Percentiles rank a stretch among this genome's conserved stretches.
Evolutionary conservation across 1,139 yeast species (phyloP).

Genomic region (Geotrichum klebahnii): DNA sequence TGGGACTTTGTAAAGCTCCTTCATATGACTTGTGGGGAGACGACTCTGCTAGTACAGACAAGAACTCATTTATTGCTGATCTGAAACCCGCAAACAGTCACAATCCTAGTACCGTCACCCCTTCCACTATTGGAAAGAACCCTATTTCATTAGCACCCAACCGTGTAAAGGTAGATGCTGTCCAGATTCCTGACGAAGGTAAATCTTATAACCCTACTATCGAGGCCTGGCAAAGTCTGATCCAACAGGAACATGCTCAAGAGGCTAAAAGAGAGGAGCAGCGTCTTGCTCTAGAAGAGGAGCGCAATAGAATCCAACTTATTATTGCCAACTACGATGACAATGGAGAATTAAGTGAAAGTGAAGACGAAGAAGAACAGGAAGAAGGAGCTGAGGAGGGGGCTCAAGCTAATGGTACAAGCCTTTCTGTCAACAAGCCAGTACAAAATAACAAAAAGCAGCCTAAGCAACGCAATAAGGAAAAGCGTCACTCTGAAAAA

Average conservation of each 20-base stretch:
- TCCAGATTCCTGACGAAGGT: constrained; percentile 69
- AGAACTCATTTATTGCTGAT: constrained; percentile 23
- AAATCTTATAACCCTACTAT: constrained; percentile 89
- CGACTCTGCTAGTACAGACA: constrained; percentile 2
- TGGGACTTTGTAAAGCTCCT: constrained; percentile 52
- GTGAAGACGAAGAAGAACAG: constrained; percentile 30
- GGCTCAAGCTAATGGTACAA: constrained; percentile 37
- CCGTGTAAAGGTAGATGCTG: constrained; percentile 37
- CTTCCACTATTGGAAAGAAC: constrained; percentile 49
- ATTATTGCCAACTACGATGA: constrained; percentile 56
- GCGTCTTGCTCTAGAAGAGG: constrained; percentile 54
- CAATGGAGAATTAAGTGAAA: constrained; percentile 23
- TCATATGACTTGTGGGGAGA: constrained; percentile 62
- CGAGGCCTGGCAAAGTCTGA: constrained; percentile 73
- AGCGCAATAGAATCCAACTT: constrained; percentile 59
- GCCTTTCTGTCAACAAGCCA: constrained; percentile 68
- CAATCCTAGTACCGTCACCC: constrained; percentile 25
- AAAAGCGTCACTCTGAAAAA: constrained; percentile 61
- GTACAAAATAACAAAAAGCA: constrained; percentile 71
- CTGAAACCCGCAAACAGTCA: constrained; percentile 25
- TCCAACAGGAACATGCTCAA: constrained; percentile 59
- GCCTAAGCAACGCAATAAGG: constrained; percentile 67
- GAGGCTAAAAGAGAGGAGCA: constrained; percentile 68
- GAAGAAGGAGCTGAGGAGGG: constrained; percentile 33
- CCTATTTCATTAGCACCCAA: constrained; percentile 48